Base-by-base conservation (phyloP, 805 yeast genomes). In the Priceomyces carsonii region DNA sequence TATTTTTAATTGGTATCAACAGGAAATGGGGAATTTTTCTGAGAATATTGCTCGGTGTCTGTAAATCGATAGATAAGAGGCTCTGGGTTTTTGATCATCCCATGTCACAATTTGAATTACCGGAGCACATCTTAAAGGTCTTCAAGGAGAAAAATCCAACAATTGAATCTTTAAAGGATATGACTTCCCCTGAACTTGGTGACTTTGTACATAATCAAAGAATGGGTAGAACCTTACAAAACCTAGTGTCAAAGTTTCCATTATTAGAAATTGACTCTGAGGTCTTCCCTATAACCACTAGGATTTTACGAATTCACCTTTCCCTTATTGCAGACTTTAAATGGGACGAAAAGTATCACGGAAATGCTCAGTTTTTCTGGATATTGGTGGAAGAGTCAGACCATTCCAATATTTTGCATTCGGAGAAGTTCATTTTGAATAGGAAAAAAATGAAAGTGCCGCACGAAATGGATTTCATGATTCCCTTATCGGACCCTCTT, bases 61-160 rank as follows among this genome's bases (percentile, higher is more conserved):
- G 97, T 57, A 87, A 89, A 47, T 79, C 96, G 1, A 80, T 95
- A 40, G 96, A 89, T 42, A 78, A 75, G 46, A 72, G 91, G 47
- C 52, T 85, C 1, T 93, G 99, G 99, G 77, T 90, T 0, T 87
- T 81, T 59, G 84, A 82, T 40, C 97, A 93, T 60, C 97, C 99
- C 1, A 54, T 93, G 55, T 69, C 81, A 6, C 99, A 93, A 55
- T 90, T 93, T 61, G 90, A 84, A 18, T 59, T 89, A 5, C 89
- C 91, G 0, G 81, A 68, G 14, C 78, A 73, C 19, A 79, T 90
- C 2, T 45, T 80, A 29, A 73, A 80, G 34, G 76, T 75, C 35
- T 64, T 93, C 5, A 77, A 80, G 37, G 65, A 74, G 3, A 85
- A 79, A 41, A 77, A 74, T 33, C 84, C 89, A 0, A 55, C 82